Evolutionary conservation across 1,284 basidiomycete species (phyloP).

Genomic region (Heliocybe sulcata): DNA sequence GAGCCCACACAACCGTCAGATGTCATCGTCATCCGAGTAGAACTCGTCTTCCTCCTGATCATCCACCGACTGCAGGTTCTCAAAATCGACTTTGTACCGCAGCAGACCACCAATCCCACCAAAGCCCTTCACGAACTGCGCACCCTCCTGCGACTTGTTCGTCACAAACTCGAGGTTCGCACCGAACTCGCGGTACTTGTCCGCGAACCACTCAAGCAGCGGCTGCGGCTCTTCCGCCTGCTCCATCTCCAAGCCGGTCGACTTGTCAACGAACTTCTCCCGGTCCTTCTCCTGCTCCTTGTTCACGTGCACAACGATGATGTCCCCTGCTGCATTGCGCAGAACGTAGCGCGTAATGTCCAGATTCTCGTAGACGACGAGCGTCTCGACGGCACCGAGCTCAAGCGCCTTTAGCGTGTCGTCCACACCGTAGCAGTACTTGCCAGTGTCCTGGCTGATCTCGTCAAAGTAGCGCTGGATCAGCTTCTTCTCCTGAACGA

Average conservation of each 20-base stretch:
- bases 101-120: slow-evolving; percentile 96
- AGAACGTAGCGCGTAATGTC: slow-evolving; percentile 83
- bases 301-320: slow-evolving; percentile 63
- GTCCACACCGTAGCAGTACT: slow-evolving; percentile 97
- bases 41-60: slow-evolving; percentile 76
- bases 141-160: slow-evolving; percentile 92
- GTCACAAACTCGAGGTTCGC: slow-evolving; percentile 90
- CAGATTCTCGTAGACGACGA: slow-evolving; percentile 98
- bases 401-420: slow-evolving; percentile 97
- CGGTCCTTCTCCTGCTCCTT: slow-evolving; percentile 87
- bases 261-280: slow-evolving; percentile 92
- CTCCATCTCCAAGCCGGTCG: slow-evolving; percentile 96
- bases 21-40: slow-evolving; percentile 71
- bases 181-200: slow-evolving; percentile 97
- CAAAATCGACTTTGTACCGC: slow-evolving; percentile 94
- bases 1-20: slow-evolving; percentile 84
- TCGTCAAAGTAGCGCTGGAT: slow-evolving; percentile 99
- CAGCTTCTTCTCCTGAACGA: slow-evolving; percentile 97
- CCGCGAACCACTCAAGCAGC: slow-evolving; percentile 96
- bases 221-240: slow-evolving; percentile 72
- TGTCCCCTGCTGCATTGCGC: slow-evolving; percentile 86
- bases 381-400: slow-evolving; percentile 93
- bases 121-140: slow-evolving; percentile 98
- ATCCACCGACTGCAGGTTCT: slow-evolving; percentile 64
- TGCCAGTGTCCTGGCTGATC: slow-evolving; percentile 96